Evolutionary conservation across 2,329 filamentous ascomycete genomes (phyloP), one percentile per base, ranked within the genome.

Genomic region (Didymellaceae sp.): DNA sequence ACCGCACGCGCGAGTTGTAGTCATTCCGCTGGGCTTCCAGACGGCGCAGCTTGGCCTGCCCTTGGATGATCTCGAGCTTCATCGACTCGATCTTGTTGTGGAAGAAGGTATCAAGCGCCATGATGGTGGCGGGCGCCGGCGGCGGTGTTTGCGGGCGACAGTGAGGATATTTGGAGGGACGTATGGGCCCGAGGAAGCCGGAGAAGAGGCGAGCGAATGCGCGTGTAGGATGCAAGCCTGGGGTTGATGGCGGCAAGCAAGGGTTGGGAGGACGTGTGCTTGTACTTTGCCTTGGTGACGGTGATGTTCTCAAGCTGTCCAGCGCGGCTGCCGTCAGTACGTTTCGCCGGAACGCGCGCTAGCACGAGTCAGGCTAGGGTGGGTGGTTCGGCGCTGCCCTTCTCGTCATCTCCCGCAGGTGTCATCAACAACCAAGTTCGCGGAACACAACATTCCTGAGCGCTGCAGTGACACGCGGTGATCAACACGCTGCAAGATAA

Each of bases 31-130:
- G 95, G 65, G 94, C 94, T 82, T 99, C 94, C 66, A 99, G 85
- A 72, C 94, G 87, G 65, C 94, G 89, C 57, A 99, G 82, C 51
- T 96, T 91, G 48, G 94, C 93, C 80, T 99, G 94, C 48, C 94
- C 93, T 79, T 97, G 93, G 75, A 99, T 93, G 75, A 99, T 99
- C 85, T 99, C 93, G 75, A 99, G 91, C 88, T 97, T 97, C 90
- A 97, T 96, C 75, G 89, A 87, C 90, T 99, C 94, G 79, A 97
- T 97, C 84, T 99, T 99, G 83, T 97, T 97, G 80, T 94, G 90
- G 78, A 96, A 99, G 81, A 97, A 99, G 78, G 89, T 96, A 78
- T 97, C 94, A 79, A 99, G 90, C 85, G 93, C 92, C 94, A 99
- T 99, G 75, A 73, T 87, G 84, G 76, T 69, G 70, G 70, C 60